Evolutionary conservation across 78 protist species (phyloP).

Genomic region (Dictyostelium brefeldianum): DNA sequence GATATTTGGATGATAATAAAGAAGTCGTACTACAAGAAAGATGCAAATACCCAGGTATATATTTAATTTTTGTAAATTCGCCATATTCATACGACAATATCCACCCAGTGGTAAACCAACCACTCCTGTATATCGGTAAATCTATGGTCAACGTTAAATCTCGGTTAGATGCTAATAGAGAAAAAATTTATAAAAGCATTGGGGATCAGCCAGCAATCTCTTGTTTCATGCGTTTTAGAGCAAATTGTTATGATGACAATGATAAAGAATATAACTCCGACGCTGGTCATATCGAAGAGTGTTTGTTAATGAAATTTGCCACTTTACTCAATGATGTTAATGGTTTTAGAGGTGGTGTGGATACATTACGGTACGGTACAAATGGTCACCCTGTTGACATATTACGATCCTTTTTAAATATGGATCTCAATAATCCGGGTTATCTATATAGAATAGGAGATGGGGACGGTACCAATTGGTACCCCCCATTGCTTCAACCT

Average conservation of each 20-base stretch:
- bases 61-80: slow-evolving; percentile 1
- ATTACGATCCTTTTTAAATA: neutral
- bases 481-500: neutral
- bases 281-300: neutral
- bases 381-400: neutral
- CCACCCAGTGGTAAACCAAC: neutral
- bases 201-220: neutral
- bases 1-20: neutral
- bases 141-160: neutral
- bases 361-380: neutral
- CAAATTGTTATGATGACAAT: neutral
- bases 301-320: neutral
- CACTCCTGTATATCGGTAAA: slow-evolving; percentile 4
- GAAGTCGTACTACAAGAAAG: neutral
- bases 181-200: neutral
- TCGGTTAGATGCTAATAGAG: neutral
- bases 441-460: neutral
- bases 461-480: neutral
- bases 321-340: neutral
- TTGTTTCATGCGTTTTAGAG: slow-evolving; percentile 3
- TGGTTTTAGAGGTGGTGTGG: neutral
- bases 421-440: slow-evolving; percentile 1
- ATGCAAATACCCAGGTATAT: neutral
- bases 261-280: neutral
- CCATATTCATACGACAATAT: neutral